Evolutionary conservation across 2,329 filamentous ascomycete species (phyloP), one percentile per base, ranked within the genome.

Genomic region (Stenocarpella maydis): DNA sequence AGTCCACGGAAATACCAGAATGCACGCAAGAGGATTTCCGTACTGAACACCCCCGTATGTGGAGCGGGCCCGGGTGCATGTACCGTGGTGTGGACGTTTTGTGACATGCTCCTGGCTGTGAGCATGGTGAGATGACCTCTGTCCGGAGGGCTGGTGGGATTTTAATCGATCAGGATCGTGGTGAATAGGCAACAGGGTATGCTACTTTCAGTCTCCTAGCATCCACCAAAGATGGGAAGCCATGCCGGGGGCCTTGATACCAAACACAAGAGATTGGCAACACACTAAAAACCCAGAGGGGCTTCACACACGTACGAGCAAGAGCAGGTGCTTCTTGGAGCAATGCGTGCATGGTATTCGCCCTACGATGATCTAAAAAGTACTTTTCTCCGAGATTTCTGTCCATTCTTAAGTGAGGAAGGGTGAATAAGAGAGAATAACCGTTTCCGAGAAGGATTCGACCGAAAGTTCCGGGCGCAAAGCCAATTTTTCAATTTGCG

Each of bases 391-490:
- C 49, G 54, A 65, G 37, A 45, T 60, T 58, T 55, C 52, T 58
- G 64, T 58, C 64, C 64, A 58, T 49, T 58, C 64, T 55, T 67
- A 67, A 43, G 49, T 37, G 34, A 37, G 34, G 2, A 37, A 37
- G 34, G 34, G 34, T 37, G 9, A 37, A 37, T 9, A 37, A 37
- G 58, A n/a, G 34, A 41, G 50, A 26, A 19, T 39, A 47, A 58
- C 54, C 50, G 26, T 68, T 64, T 69, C 67, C 67, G 67, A 63
- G 61, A 58, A 47, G 43, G 43, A 71, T 66, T 58, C 64, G 64
- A 69, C 54, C 67, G 70, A 37, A 37, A 69, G 50, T 52, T 67
- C 65, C 67, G 52, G 53, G 63, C 55, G 68, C 65, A 53, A 37
- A 37, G 50, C 55, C 37, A 37, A 37, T 60, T 54, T 43, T 26